Base-by-base conservation (phyloP, 2,329 filamentous ascomycete species). In the Mycosphaerelloides madeirae region DNA sequence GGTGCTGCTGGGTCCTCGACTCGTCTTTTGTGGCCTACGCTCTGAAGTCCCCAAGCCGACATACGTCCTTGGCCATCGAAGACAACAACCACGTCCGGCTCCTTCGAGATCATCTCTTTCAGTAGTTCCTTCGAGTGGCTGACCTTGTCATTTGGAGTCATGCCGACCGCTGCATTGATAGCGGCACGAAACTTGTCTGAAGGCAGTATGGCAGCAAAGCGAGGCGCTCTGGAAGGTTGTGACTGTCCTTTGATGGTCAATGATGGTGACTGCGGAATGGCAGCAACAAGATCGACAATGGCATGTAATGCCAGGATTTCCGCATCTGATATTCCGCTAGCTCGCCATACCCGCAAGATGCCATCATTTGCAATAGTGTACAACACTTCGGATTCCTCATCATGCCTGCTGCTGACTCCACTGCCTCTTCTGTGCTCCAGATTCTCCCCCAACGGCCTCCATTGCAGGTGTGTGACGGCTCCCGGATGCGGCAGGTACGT, bases 1-100 rank as follows among this genome's bases (percentile, higher is more conserved):
- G 80, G 75, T 3, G 77, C 41, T 6, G 46, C 28, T 25, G 56
- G 54, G 22, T 50, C 57, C 11, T 52, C 53, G 14, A 50, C 48
- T 54, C 79, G 80, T 25, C 75, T 72, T 59, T 83, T 87, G 56
- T 79, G 82, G 29, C 85, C 84, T 15, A 95, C 78, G 59, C 91
- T 90, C 64, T 97, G 90, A 44, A 98, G 69, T 0, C 88, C 91
- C 87, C 91, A 96, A 0, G 87, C 88, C 31, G 87, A 89, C 84
- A 97, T 87, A 53, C 83, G 82, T 1, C 91, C 91, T 37, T 77
- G 73, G n/a, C 83, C 82, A 65, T 97, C 88, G 37, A 95, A 73
- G 7, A 91, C 81, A 18, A 97, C 76, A 54, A 89, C 93, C 2
- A 98, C 80, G 62, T 98, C 93, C 0, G 90, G 87, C 44, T 78